A percentile compares a stretch with the other conserved stretches of the same genome.
Evolutionary conservation across 257 asterid genomes (phyloP).

Genomic region (Penstemon davidsonii): DNA sequence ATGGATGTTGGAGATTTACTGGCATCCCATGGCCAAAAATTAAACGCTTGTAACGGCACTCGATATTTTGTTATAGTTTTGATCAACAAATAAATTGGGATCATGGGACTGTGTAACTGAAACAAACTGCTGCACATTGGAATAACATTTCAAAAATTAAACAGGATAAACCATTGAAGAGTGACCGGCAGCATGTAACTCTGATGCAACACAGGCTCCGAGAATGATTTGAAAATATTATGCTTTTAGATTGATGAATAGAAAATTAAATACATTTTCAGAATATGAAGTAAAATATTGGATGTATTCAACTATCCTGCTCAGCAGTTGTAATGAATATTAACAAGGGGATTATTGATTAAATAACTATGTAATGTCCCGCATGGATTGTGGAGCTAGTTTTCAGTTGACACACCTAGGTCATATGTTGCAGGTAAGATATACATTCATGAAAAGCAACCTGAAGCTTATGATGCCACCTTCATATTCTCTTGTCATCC

Average conservation of each 20-base stretch:
- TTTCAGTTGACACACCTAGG: neutral
- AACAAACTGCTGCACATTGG: too few relatives aligned
- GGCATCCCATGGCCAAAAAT: neutral
- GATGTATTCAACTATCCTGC: neutral
- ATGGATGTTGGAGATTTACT: neutral
- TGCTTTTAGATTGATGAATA: too few relatives aligned
- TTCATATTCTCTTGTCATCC: constrained; percentile 65
- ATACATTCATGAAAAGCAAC: constrained; percentile 58
- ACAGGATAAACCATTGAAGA: too few relatives aligned
- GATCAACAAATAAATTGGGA: neutral
- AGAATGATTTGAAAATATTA: too few relatives aligned
- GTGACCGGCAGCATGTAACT: too few relatives aligned
- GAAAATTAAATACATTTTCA: too few relatives aligned
- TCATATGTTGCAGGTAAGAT: constrained; percentile 56
- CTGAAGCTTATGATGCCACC: constrained; percentile 78
- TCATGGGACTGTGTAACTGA: neutral
- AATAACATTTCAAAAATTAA: too few relatives aligned
- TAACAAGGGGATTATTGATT: neutral
- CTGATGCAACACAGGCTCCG: too few relatives aligned
- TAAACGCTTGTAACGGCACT: neutral
- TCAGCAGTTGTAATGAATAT: neutral
- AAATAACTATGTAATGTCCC: too few relatives aligned
- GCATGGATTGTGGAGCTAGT: too few relatives aligned
- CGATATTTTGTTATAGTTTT: neutral
- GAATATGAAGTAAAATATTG: too few relatives aligned